Evolutionary conservation across 805 yeast genomes (phyloP), one percentile per base, ranked within the genome.

Genomic region (Candida tallmaniae): DNA sequence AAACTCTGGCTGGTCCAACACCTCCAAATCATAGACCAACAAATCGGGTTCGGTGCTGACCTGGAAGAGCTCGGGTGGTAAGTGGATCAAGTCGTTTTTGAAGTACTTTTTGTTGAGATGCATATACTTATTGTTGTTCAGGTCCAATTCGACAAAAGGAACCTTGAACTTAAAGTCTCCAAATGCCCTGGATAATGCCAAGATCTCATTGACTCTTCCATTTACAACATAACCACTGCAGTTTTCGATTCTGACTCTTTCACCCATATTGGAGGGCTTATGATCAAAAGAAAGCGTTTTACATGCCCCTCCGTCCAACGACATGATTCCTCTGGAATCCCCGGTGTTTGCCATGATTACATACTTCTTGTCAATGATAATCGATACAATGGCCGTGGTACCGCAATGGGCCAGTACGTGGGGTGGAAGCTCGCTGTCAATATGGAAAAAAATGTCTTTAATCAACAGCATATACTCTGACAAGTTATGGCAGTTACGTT

Each of bases 311-410:
- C 86, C 87, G 24, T 61, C 50, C 13, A 67, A 55, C 9, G 80
- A 69, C 29, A 80, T 46, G 5, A 83, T 72, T 40, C 83, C 72
- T 39, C 94, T 64, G 5, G 89, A 81, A 54, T 83, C 94, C 4
- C 94, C 94, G 2, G 84, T 69, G 47, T 83, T 83, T 11, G 84
- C 82, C 9, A 77, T 80, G 15, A 72, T 67, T 10, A 83, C 59
- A 38, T 52, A 61, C 21, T 52, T 46, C 23, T 55, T 47, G n/a
- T 51, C 51, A 5, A 65, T 39, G 13, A 66, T 38, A 3, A 54
- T 44, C 6, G 65, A 42, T 3, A 64, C 47, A 2, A 64, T 58
- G 2, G 65, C 71, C 1, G 73, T 67, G n/a, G 67, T 52, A 11
- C 73, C 73, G 38, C 71, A 65, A 39, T 62, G 59, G 29, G 51